Base-by-base conservation (phyloP, 148 eudicot species). In the Chenopodium suecicum region DNA sequence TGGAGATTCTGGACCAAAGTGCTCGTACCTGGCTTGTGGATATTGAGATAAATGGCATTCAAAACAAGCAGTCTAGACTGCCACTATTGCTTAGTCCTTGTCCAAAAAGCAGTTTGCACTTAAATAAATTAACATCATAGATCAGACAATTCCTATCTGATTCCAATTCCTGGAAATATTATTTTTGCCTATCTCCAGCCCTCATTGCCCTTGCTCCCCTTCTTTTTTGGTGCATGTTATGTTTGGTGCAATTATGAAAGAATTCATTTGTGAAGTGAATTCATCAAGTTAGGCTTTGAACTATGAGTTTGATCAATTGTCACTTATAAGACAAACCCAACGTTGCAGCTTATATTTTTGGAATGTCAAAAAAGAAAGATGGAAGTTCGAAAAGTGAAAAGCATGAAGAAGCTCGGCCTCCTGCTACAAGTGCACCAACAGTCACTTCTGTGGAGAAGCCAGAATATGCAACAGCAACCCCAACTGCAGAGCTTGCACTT, bases 351-450 rank as follows among this genome's bases (percentile, higher is more conserved):
- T 93, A 93, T 79, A 41, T 6, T 0, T 41, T 41, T 41, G 83
- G 88, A 9, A 88, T 83, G 85, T 83, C 92, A 60, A 86, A 85
- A 82, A 90, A 82, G 89, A 90, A 88, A 86, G 86, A 83, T 11
- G 74, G 77, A 27, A 82, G 71, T 31, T 71, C 67, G 48, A 89
- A 86, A 80, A 81, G 81, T 41, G 86, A 48, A 47, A 85, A 82
- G 75, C 82, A 88, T 79, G 81, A 58, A 79, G 79, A 78, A 63
- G 34, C 90, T 50, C 68, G 87, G 73, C 86, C 83, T 34, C 82
- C 84, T 25, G 66, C 82, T 27, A 77, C 86, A 72, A 79, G 82
- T 47, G 48, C 46, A 69, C 68, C 80, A 50, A 25, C 56, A 2
- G 68, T 65, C 9, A 73, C 44, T 73, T 74, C 78, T 82, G 44